phyloP scores from a whole-genome alignment of 305 asterid genomes.

The Ilex paraguariensis region DNA sequence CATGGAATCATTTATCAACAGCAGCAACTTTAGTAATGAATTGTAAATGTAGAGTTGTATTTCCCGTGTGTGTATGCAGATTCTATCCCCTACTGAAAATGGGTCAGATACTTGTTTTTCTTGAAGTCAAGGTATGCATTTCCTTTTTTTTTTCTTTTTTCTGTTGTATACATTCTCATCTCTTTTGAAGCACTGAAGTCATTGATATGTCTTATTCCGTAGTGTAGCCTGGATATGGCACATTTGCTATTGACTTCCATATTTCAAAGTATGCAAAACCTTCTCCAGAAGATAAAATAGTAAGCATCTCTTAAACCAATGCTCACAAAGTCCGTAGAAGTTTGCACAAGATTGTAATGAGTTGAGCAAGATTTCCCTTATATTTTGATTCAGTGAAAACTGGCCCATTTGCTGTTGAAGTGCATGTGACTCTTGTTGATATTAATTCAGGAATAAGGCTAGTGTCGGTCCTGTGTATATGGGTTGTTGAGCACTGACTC shows the following conservation, averaged over 20 bases:
- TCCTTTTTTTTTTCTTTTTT: not conserved
- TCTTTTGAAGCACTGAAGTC: constrained; percentile 17
- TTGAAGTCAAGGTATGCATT: constrained; percentile 64
- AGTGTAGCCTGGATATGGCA: constrained; percentile 84
- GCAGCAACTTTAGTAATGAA: no score
- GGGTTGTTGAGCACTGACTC: no score
- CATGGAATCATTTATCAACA: no score
- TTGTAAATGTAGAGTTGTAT: not conserved
- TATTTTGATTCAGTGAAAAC: no score
- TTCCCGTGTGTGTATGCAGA: constrained; percentile 38
- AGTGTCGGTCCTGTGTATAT: no score
- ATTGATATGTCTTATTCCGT: constrained; percentile 20
- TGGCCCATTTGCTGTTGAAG: no score
- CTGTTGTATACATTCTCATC: not conserved
- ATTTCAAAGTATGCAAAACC: constrained; percentile 45
- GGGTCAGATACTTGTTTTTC: constrained; percentile 55
- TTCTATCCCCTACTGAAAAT: constrained; percentile 73
- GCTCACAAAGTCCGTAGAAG: no score
- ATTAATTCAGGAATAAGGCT: no score
- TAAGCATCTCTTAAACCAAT: constrained; percentile 34
- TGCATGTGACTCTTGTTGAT: no score
- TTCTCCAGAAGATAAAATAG: constrained; percentile 56
- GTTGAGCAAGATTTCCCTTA: no score
- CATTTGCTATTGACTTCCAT: constrained; percentile 68
- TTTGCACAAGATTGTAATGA: no score